These are phyloP conservation scores for Viridothelium virens DNA, from an alignment of 495 filamentous ascomycete genomes.

Conservation along the genomic window DNA sequence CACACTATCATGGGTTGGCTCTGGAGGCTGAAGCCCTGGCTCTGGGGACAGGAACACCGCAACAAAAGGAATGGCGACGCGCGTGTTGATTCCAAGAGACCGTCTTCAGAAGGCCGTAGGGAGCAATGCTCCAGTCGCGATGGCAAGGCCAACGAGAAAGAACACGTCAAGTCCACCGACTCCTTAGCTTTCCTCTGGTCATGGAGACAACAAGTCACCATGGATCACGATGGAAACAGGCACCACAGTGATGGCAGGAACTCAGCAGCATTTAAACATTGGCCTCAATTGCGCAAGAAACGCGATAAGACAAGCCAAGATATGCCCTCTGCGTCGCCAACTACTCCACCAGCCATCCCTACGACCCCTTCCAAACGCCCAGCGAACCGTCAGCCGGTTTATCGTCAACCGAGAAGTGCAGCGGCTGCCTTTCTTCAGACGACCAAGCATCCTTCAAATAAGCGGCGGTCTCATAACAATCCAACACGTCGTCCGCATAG, in stretches of 20 bases:
- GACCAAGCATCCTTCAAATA: not conserved
- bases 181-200: not conserved
- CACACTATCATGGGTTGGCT: not conserved
- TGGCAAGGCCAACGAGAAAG: not conserved
- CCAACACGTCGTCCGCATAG: not conserved
- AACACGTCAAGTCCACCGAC: not conserved
- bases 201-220: not conserved
- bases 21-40: not conserved
- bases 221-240: not conserved
- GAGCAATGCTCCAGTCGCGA: not conserved
- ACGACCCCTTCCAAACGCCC: too few species aligned
- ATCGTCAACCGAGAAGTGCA: not conserved
- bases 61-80: not conserved
- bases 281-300: not conserved
- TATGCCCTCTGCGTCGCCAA: too few species aligned
- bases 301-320: not conserved
- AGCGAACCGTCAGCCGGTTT: not conserved
- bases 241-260: not conserved
- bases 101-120: not conserved
- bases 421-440: not conserved
- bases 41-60: not conserved
- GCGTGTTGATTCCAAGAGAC: conserved; percentile 2
- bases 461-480: not conserved
- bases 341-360: too few species aligned
- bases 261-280: not conserved